phyloP scores from a whole-genome alignment of 2,329 filamentous ascomycete genomes.

The Fusarium nelsonii region DNA sequence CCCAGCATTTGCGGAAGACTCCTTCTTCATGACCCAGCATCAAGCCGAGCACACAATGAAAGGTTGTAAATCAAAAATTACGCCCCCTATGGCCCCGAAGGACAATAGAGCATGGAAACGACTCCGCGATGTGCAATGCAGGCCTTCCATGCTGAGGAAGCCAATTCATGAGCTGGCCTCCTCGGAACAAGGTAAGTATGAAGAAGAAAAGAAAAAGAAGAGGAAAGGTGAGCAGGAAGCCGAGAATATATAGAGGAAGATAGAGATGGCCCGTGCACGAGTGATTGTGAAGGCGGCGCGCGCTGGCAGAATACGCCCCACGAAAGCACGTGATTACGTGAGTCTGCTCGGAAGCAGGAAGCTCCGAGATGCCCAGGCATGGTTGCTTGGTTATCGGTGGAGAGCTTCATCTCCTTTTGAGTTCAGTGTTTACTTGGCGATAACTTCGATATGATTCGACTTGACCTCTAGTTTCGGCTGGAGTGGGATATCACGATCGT shows the following conservation, averaged over 20 bases:
- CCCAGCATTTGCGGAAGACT: not conserved
- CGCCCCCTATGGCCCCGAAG: slow-evolving; percentile 66
- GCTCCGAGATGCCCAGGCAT: not conserved
- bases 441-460: slow-evolving; percentile 2
- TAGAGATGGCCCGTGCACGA: not conserved
- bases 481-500: not conserved
- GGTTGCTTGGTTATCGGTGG: slow-evolving; percentile 7
- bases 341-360: not conserved
- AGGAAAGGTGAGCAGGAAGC: slow-evolving; percentile 1
- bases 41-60: slow-evolving; percentile 59
- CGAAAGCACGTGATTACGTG: slow-evolving; percentile 2
- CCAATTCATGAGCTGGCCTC: slow-evolving; percentile 60
- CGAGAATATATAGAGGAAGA: slow-evolving; percentile 49
- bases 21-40: slow-evolving; percentile 51
- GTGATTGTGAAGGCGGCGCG: slow-evolving; percentile 2
- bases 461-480: not conserved
- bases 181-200: slow-evolving; percentile 67
- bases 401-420: slow-evolving; percentile 21
- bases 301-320: not conserved
- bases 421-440: slow-evolving; percentile 11
- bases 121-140: slow-evolving; percentile 69
- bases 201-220: slow-evolving; percentile 57
- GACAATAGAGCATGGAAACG: slow-evolving; percentile 62
- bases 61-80: slow-evolving; percentile 64
- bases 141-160: slow-evolving; percentile 60